These are phyloP conservation scores for Borovskyia barvae DNA, from an alignment of 208 protist genomes.

Conservation along the genomic window DNA sequence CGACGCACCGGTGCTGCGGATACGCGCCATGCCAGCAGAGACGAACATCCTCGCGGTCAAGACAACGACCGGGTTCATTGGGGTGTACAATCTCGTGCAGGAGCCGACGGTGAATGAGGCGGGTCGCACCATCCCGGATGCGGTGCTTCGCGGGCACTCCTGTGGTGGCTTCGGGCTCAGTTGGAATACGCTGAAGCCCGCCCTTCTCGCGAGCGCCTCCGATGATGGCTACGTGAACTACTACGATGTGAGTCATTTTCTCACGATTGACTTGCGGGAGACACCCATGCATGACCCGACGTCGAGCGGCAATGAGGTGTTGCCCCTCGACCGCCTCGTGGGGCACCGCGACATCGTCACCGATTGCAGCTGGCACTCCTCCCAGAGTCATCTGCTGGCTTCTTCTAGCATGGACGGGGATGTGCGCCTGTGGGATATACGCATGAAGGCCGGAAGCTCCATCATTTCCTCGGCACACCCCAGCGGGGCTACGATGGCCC, in stretches of 20 bases:
- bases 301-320: conserved; percentile 13
- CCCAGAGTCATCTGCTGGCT: conserved; percentile 86
- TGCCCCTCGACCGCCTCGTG: conserved; percentile 39
- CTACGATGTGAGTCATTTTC: conserved; percentile 88
- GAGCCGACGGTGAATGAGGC: conserved; percentile 13
- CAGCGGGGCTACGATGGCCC: conserved; percentile 40
- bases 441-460: conserved; percentile 22
- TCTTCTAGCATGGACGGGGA: conserved; percentile 95
- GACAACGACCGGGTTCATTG: conserved; percentile 37
- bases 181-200: conserved; percentile 60
- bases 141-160: conserved; percentile 38
- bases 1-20: conserved; percentile 49
- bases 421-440: conserved; percentile 89
- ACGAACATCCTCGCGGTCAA: conserved; percentile 57
- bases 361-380: conserved; percentile 93
- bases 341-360: conserved; percentile 78
- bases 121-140: conserved; percentile 30
- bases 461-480: conserved; percentile 32
- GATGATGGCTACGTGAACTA: conserved; percentile 92
- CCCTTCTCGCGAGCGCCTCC: conserved; percentile 86
- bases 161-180: conserved; percentile 51
- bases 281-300: conserved; percentile 13
- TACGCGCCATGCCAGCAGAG: conserved; percentile 41
- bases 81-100: conserved; percentile 44
- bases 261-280: conserved; percentile 28